Evolutionary conservation across 345 rosid genomes (phyloP), one percentile per base, ranked within the genome.

Genomic region (Hypericum androsaemum): DNA sequence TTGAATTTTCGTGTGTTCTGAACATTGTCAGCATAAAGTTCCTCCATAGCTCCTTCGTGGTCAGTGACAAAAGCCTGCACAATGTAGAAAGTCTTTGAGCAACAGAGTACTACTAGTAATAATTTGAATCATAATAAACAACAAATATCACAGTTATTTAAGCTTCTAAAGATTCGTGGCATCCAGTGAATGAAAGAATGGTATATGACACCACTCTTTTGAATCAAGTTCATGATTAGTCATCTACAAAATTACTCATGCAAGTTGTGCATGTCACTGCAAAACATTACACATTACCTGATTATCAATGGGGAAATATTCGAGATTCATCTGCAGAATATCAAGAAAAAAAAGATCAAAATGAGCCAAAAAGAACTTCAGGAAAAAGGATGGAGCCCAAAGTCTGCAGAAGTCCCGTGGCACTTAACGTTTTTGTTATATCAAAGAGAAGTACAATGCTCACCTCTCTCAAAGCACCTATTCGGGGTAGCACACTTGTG

Each of bases 401-500:
- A 42, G 52, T 35, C 36, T 3, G 35, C 22, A 16, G 52, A 22
- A 22, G 4, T 22, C 32, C 28, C 52, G 43, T 10, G 13, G 13
- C 40, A 10, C 37, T 11, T 12, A n/a, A 49, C 53, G 37, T 28
- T 13, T 11, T 28, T 6, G 15, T 62, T 15, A 40, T 15, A 64
- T 12, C 8, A 57, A 28, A 59, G 10, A 39, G 41, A 12, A n/a
- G 6, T 7, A 17, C 52, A 51, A 57, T 54, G n/a, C 44, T 37
- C 55, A 89, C 97, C 97, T 90, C 98, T 80, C 98, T 67, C 56
- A 90, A 72, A 17, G 92, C 98, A 62, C 87, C 92, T 13, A 90
- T 79, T 35, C 96, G 84, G 9, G 98, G 98, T 54, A 86, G 57
- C 36, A 90, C 96, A 58, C 95, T 90, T 10, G 79, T 58, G 50